phyloP scores from a whole-genome alignment of 2,329 filamentous ascomycete species.

The Aspergillus sp. region DNA sequence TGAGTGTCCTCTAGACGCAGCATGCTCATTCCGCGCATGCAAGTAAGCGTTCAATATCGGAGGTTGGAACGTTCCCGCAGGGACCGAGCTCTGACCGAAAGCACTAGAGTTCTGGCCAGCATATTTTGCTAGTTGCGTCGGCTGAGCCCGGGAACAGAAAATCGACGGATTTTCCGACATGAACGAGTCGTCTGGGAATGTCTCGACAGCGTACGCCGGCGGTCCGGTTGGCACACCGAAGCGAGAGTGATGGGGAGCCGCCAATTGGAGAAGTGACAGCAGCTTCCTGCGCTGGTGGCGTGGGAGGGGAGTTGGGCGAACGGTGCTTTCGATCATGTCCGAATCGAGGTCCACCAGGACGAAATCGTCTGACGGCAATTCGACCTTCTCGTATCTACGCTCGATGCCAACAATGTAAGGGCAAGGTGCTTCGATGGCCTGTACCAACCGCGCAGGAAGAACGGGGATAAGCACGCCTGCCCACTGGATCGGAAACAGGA shows the following conservation, averaged over 20 bases:
- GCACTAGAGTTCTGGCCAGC: constrained; percentile 81
- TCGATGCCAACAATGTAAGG: constrained; percentile 97
- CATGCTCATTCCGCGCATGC: constrained; percentile 59
- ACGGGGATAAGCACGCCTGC: constrained; percentile 89
- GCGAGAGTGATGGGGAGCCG: constrained; percentile 78
- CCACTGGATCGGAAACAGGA: constrained; percentile 89
- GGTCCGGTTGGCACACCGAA: constrained; percentile 82
- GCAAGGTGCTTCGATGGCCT: constrained; percentile 86
- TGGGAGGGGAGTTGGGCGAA: constrained; percentile 67
- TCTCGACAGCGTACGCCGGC: constrained; percentile 84
- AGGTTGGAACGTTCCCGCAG: constrained; percentile 42
- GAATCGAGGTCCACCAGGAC: constrained; percentile 89
- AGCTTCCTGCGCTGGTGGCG: constrained; percentile 86
- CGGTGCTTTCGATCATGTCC: constrained; percentile 78
- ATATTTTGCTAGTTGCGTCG: constrained; percentile 71
- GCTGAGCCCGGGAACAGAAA: constrained; percentile 61
- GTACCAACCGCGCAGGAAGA: constrained; percentile 75
- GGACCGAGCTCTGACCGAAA: constrained; percentile 59
- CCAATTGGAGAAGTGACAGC: constrained; percentile 74
- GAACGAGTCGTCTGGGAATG: constrained; percentile 83
- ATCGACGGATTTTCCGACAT: constrained; percentile 75
- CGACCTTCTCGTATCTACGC: constrained; percentile 58
- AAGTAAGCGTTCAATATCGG: constrained; percentile 89
- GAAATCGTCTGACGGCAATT: constrained; percentile 85
- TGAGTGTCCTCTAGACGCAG: constrained; percentile 34